These are phyloP conservation scores for Lachnellula arida DNA, from an alignment of 2,329 filamentous ascomycete species.

Conservation along the genomic window DNA sequence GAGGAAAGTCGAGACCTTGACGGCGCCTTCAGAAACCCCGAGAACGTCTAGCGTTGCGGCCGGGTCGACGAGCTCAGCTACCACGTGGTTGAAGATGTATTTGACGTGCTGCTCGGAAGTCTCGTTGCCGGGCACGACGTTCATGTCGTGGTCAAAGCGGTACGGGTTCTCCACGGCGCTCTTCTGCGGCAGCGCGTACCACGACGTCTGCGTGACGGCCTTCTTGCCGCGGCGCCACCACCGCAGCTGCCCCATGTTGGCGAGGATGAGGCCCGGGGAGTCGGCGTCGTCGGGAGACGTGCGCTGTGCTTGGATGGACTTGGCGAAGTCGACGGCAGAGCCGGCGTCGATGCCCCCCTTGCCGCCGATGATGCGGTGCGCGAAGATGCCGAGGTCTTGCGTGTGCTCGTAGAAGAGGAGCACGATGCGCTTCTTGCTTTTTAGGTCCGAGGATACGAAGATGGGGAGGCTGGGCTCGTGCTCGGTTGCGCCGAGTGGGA, in stretches of 20 bases:
- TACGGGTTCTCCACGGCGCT: constrained; percentile 57
- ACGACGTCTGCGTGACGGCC: constrained; percentile 54
- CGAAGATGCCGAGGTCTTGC: constrained; percentile 71
- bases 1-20: constrained; percentile 54
- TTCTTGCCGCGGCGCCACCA: constrained; percentile 66
- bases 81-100: constrained; percentile 60
- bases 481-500: constrained; percentile 52
- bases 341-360: constrained; percentile 64
- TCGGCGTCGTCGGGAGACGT: constrained; percentile 20
- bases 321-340: constrained; percentile 62
- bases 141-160: constrained; percentile 48
- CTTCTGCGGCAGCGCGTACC: constrained; percentile 54
- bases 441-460: constrained; percentile 55
- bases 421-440: constrained; percentile 57
- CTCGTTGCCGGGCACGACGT: constrained; percentile 58
- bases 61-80: constrained; percentile 44
- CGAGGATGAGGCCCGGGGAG: constrained; percentile 61
- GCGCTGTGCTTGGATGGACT: constrained; percentile 34
- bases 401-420: constrained; percentile 67
- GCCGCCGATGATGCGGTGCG: constrained; percentile 61
- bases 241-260: constrained; percentile 71
- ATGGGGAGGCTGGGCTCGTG: constrained; percentile 63
- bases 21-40: constrained; percentile 63
- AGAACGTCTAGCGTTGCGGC: constrained; percentile 63
- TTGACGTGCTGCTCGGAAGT: constrained; percentile 56